These are phyloP conservation scores for Pilaira anomala DNA, from an alignment of 192 early-diverging fungal species.

Conservation along the genomic window DNA sequence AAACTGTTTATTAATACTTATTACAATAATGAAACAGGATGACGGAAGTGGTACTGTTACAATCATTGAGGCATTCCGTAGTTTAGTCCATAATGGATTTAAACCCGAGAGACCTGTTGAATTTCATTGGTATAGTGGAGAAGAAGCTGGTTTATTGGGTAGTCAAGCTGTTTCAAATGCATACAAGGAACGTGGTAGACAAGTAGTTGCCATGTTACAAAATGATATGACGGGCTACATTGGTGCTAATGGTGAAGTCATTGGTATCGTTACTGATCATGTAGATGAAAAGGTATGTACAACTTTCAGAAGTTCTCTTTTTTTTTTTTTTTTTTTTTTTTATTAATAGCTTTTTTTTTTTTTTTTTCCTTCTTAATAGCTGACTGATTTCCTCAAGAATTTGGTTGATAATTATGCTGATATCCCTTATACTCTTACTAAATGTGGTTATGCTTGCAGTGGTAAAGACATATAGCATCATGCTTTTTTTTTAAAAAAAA, in stretches of 20 bases:
- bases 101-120: slow-evolving; percentile 78
- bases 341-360: too few species aligned
- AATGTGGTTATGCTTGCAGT: slow-evolving; percentile 79
- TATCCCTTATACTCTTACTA: slow-evolving; percentile 65
- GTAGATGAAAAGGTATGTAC: slow-evolving; percentile 54
- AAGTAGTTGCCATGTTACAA: slow-evolving; percentile 73
- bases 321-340: too few species aligned
- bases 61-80: slow-evolving; percentile 82
- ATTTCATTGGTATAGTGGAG: slow-evolving; percentile 94
- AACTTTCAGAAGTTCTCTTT: slow-evolving; percentile 28
- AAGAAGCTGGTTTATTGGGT: slow-evolving; percentile 89
- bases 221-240: slow-evolving; percentile 94
- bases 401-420: slow-evolving; percentile 63
- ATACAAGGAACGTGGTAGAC: slow-evolving; percentile 56
- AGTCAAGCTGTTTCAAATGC: slow-evolving; percentile 76
- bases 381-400: slow-evolving; percentile 50
- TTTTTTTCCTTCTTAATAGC: too few species aligned
- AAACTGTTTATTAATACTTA: too few species aligned
- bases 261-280: slow-evolving; percentile 84
- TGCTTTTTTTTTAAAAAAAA: too few species aligned
- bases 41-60: slow-evolving; percentile 93
- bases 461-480: not conserved
- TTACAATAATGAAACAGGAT: slow-evolving; percentile 51
- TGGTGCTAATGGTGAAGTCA: slow-evolving; percentile 53
- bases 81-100: slow-evolving; percentile 65